Evolutionary conservation across 169 alveolate genomes (phyloP).

Genomic region (Babesia bigemina): DNA sequence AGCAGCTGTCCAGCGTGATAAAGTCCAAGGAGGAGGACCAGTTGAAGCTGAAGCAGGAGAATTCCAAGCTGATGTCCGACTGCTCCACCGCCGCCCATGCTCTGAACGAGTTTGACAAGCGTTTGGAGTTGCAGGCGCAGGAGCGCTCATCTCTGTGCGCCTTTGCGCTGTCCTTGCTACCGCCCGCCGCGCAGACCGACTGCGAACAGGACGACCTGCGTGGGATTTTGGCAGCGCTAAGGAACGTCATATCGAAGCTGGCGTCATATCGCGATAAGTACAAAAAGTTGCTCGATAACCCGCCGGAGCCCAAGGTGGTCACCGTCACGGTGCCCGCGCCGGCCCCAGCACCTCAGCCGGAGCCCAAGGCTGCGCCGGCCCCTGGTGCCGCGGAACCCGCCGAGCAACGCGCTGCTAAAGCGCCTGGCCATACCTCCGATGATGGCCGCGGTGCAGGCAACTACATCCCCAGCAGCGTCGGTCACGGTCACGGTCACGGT

Average conservation of each 20-base stretch:
- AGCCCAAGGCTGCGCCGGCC: neutral
- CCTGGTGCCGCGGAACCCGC: neutral
- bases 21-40: slow-evolving; percentile 31
- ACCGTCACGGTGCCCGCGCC: slow-evolving; percentile 36
- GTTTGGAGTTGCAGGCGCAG: slow-evolving; percentile 1
- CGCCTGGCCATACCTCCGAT: neutral
- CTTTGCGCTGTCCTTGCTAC: slow-evolving; percentile 36
- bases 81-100: slow-evolving; percentile 50
- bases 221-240: neutral
- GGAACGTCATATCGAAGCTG: slow-evolving; percentile 1
- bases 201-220: slow-evolving; percentile 31
- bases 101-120: slow-evolving; percentile 41
- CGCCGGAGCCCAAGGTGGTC: slow-evolving; percentile 41
- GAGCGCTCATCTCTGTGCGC: slow-evolving; percentile 40
- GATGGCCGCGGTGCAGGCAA: neutral
- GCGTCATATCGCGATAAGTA: slow-evolving; percentile 17
- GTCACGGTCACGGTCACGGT: neutral
- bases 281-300: slow-evolving; percentile 33
- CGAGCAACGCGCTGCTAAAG: neutral
- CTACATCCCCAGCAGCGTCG: neutral
- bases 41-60: slow-evolving; percentile 30
- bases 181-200: slow-evolving; percentile 24
- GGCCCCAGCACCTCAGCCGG: neutral
- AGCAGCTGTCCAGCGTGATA: slow-evolving; percentile 8
- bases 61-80: slow-evolving; percentile 53